These are phyloP conservation scores for Nothophoma quercina DNA, from an alignment of 2,329 filamentous ascomycete genomes.

Conservation along the genomic window DNA sequence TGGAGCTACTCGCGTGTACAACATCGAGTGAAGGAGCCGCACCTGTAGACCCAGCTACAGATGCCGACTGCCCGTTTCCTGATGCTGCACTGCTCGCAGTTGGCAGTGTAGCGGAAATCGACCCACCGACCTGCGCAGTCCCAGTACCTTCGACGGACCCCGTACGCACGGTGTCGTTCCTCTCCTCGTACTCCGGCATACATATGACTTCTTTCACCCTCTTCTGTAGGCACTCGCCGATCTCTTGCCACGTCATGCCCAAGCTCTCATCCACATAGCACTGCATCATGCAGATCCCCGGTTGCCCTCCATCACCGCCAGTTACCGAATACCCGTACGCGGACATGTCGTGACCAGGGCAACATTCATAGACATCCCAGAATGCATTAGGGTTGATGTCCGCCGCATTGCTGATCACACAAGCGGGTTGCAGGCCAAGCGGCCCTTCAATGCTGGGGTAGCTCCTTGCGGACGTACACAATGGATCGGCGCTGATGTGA, in stretches of 20 bases:
- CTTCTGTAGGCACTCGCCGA: conserved; percentile 31
- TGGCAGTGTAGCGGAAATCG: background rate
- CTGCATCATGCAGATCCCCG: conserved; percentile 17
- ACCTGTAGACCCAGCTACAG: background rate
- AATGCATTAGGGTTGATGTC: conserved; percentile 32
- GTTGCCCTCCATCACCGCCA: background rate
- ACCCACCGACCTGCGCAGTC: background rate
- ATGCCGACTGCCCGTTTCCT: background rate
- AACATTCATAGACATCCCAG: conserved; percentile 34
- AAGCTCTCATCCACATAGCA: conserved; percentile 13
- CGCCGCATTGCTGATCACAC: conserved; percentile 30
- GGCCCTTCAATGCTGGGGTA: conserved; percentile 7
- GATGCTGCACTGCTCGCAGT: background rate
- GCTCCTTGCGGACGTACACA: background rate
- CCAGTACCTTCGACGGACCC: no score
- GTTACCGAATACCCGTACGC: conserved; percentile 13
- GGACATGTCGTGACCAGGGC: conserved; percentile 16
- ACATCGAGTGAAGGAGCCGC: background rate
- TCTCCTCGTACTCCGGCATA: conserved; percentile 13
- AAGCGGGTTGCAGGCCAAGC: conserved; percentile 8
- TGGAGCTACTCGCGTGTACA: background rate
- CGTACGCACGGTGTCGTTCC: background rate
- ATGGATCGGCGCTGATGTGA: background rate
- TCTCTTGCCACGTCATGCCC: conserved; percentile 19
- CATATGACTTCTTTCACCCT: conserved; percentile 25